Evolutionary conservation across 495 filamentous ascomycete genomes (phyloP), one percentile per base, ranked within the genome.

Genomic region (Extremus antarcticus): DNA sequence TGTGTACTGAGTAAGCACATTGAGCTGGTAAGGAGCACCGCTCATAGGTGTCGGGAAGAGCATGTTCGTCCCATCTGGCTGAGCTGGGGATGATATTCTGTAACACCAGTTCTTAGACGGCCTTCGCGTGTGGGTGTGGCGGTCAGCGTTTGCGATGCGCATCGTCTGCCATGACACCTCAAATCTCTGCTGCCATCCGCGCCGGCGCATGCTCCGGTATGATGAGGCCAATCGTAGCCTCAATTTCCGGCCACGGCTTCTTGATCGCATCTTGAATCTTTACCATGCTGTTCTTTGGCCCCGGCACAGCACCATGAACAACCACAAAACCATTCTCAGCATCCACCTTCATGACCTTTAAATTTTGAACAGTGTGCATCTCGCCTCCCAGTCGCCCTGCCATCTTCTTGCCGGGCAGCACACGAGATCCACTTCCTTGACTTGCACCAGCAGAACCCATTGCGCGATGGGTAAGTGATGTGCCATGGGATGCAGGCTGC

Each of bases 371-470:
- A 38, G 92, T 98, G 43, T 88, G 85, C 59, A 80, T 79, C 68
- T 90, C 75, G 54, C 83, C 83, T 22, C 92, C 92, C 92, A 98
- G 96, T 43, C 87, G 79, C 54, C 92, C 92, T 20, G 92, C 81
- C 92, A 98, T 98, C 70, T 87, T 88, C 82, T 98, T 98, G 49
- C 92, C 92, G 0, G 92, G 92, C 55, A 85, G 79, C 41, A 98
- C 92, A 62, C 92, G 76, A 43, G 87, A 92, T 68, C 92, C 92
- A 67, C 86, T 82, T 59, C 92, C 92, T 69, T 98, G 92, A 63
- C 83, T 83, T 38, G 83, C 87, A 59, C 92, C 92, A 13, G 80
- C 74, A 3, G 87, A 90, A 74, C 92, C 92, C 75, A 95, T 85
- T 1, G 85, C 82, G 64, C 92, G 78, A 74, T 98, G 92, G 47